phyloP scores from a whole-genome alignment of 2,329 filamentous ascomycete genomes.

The Endoconidiophora polonica region DNA sequence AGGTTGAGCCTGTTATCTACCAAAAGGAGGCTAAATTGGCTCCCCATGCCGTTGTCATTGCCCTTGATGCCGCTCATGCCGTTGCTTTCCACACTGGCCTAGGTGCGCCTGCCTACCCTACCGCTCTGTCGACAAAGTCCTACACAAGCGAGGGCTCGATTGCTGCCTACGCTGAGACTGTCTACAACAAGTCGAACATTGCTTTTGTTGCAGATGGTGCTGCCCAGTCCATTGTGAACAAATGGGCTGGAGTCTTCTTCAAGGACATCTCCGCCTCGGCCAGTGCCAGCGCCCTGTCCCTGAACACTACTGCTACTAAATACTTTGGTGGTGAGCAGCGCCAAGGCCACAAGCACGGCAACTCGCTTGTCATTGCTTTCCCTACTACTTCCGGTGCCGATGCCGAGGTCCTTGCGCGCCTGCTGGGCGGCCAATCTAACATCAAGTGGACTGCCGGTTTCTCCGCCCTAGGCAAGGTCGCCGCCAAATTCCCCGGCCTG shows the following conservation, averaged over 20 bases:
- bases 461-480: slow-evolving; percentile 71
- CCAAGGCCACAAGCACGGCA: slow-evolving; percentile 57
- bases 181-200: slow-evolving; percentile 80
- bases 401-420: slow-evolving; percentile 66
- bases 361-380: slow-evolving; percentile 82
- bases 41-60: slow-evolving; percentile 45
- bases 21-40: slow-evolving; percentile 60
- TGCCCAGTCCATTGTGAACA: slow-evolving; percentile 55
- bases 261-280: slow-evolving; percentile 43
- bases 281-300: slow-evolving; percentile 22
- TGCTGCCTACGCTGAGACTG: slow-evolving; percentile 56
- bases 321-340: slow-evolving; percentile 96
- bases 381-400: slow-evolving; percentile 73
- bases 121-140: slow-evolving; percentile 52
- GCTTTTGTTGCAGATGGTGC: slow-evolving; percentile 83
- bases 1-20: slow-evolving; percentile 62
- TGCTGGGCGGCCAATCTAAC: slow-evolving; percentile 76
- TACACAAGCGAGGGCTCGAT: slow-evolving; percentile 67
- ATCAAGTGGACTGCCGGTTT: slow-evolving; percentile 96
- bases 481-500: slow-evolving; percentile 47
- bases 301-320: slow-evolving; percentile 51
- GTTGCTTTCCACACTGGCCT: slow-evolving; percentile 89
- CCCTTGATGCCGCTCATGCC: slow-evolving; percentile 70
- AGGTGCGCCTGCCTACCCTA: slow-evolving; percentile 59
- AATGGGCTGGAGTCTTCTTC: slow-evolving; percentile 93